phyloP scores from a whole-genome alignment of 352 stramenopile genomes.

The Globisporangium orthogonon region DNA sequence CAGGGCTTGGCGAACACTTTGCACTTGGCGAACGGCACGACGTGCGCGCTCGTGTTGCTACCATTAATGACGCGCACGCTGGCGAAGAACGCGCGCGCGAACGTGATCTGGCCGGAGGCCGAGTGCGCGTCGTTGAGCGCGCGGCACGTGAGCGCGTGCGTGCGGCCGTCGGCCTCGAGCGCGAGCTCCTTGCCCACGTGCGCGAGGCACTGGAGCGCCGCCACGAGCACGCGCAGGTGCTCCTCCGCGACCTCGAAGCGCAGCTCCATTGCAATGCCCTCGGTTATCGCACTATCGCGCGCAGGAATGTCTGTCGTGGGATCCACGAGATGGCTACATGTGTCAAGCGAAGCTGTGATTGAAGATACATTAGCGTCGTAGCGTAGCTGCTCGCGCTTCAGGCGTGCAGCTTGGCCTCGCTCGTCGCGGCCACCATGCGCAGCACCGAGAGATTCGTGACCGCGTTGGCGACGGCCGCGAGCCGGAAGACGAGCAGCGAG shows the following conservation, averaged over 20 bases:
- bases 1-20: slow-evolving; percentile 76
- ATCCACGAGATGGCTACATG: background rate
- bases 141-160: slow-evolving; percentile 43
- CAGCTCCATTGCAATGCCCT: slow-evolving; percentile 41
- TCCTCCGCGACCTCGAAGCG: slow-evolving; percentile 69
- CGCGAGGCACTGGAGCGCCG: slow-evolving; percentile 68
- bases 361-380: no score
- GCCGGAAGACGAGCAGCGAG: slow-evolving; percentile 34
- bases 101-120: slow-evolving; percentile 53
- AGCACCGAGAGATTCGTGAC: slow-evolving; percentile 55
- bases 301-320: no score
- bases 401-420: slow-evolving; percentile 32
- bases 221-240: slow-evolving; percentile 71
- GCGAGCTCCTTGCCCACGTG: slow-evolving; percentile 79
- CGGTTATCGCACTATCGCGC: background rate
- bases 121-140: slow-evolving; percentile 84
- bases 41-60: background rate
- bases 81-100: slow-evolving; percentile 68
- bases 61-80: slow-evolving; percentile 16
- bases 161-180: slow-evolving; percentile 50
- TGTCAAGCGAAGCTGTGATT: no score
- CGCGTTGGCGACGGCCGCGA: slow-evolving; percentile 38
- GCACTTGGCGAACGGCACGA: slow-evolving; percentile 55
- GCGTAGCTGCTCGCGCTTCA: no score
- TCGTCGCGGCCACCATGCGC: slow-evolving; percentile 42